Evolutionary conservation across 345 rosid genomes (phyloP).

Genomic region (Noccaea bulbosa): DNA sequence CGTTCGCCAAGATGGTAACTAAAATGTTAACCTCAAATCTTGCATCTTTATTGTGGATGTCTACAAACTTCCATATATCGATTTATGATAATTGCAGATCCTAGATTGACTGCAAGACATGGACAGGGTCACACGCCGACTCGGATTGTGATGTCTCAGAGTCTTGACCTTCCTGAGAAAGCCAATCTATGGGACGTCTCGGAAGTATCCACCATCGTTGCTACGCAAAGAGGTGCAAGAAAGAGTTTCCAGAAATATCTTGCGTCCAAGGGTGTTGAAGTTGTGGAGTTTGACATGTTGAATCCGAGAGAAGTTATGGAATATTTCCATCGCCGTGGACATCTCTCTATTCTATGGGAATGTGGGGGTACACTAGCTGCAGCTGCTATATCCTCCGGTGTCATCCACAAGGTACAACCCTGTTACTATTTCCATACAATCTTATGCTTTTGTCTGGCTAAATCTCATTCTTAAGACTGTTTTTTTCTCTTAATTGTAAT

Average conservation of each 20-base stretch:
- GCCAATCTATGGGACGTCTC: constrained; percentile 91
- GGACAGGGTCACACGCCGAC: constrained; percentile 89
- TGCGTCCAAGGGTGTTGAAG: constrained; percentile 89
- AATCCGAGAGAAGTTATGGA: constrained; percentile 95
- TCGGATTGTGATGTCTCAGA: constrained; percentile 77
- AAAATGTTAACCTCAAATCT: constrained; percentile 6
- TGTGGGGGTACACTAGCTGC: constrained; percentile 94
- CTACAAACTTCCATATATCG: neutral
- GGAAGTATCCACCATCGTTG: constrained; percentile 78
- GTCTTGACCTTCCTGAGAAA: constrained; percentile 86
- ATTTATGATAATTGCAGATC: constrained; percentile 53
- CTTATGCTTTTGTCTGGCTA: neutral
- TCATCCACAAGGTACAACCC: constrained; percentile 77
- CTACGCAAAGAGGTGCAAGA: constrained; percentile 92
- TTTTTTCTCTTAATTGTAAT: neutral
- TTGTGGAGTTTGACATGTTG: constrained; percentile 93
- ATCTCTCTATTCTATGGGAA: constrained; percentile 94
- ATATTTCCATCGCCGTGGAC: constrained; percentile 87
- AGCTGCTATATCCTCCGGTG: constrained; percentile 86
- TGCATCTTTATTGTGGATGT: constrained; percentile 4
- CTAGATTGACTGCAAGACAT: constrained; percentile 85
- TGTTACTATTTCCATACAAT: neutral
- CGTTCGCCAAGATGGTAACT: constrained; percentile 80
- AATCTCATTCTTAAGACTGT: neutral
- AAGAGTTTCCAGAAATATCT: constrained; percentile 81